Evolutionary conservation across 169 alveolate genomes (phyloP).

Genomic region (Miamiensis avidus): DNA sequence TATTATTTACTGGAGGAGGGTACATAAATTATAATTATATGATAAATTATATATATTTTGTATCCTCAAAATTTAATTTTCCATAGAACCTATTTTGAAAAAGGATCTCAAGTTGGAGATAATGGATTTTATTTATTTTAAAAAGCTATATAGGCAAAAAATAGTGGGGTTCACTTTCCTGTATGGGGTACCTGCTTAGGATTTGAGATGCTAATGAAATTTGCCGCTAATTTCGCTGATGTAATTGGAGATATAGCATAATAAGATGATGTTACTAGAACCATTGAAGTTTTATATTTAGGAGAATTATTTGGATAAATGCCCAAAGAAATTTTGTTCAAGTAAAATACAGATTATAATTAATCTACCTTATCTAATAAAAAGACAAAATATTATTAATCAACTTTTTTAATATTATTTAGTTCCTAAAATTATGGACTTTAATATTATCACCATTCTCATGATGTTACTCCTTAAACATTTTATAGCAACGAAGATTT

Average conservation of each 20-base stretch:
- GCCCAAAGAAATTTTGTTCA: conserved; percentile 7
- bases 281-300: background rate
- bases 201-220: conserved; percentile 45
- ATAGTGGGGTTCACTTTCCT: conserved; percentile 56
- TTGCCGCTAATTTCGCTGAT: conserved; percentile 30
- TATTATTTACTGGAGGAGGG: conserved; percentile 63
- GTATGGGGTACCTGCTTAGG: conserved; percentile 80
- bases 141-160: conserved; percentile 36
- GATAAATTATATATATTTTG: background rate
- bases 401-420: background rate
- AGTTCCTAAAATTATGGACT: background rate
- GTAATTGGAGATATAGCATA: conserved; percentile 14
- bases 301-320: background rate
- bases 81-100: background rate
- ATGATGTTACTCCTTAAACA: background rate
- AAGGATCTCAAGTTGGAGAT: background rate
- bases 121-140: conserved; percentile 25
- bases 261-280: conserved; percentile 9
- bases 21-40: background rate
- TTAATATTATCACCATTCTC: background rate
- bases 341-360: no score
- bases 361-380: no score
- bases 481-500: background rate
- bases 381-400: no score
- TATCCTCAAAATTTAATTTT: background rate